phyloP scores from a whole-genome alignment of 2,329 filamentous ascomycete genomes.

The Neofusicoccum cordaticola region DNA sequence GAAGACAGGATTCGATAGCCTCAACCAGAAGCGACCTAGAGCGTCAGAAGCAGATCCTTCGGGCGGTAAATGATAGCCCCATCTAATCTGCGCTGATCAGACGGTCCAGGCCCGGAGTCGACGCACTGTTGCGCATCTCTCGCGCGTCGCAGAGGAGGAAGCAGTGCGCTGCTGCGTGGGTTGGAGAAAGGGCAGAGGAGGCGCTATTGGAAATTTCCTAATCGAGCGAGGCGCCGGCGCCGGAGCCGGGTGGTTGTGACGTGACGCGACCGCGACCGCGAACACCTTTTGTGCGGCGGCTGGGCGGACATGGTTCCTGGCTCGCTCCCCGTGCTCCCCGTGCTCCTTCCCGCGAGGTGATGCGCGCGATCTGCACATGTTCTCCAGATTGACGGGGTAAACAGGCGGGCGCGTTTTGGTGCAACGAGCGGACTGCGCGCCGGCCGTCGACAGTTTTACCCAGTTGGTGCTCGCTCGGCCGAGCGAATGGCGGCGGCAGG shows the following conservation, averaged over 20 bases:
- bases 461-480: not conserved
- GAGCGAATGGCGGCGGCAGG: not conserved
- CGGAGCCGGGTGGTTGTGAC: not conserved
- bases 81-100: not conserved
- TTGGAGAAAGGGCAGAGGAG: not conserved
- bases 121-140: no score
- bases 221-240: not conserved
- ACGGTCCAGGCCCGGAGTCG: not conserved
- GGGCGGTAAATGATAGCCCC: not conserved
- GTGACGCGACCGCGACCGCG: not conserved
- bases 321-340: not conserved
- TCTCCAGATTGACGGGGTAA: not conserved
- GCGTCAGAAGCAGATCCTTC: no score
- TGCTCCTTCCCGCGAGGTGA: not conserved
- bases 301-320: not conserved
- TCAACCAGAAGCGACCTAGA: no score
- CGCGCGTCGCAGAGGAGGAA: no score
- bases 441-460: not conserved
- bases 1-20: no score
- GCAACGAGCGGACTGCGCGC: not conserved
- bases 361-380: not conserved
- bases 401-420: not conserved
- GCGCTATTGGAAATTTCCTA: conserved; percentile 12
- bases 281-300: no score
- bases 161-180: no score